Conservation (phyloP, 164 flowering plant species). For the Piper betle region DNA sequence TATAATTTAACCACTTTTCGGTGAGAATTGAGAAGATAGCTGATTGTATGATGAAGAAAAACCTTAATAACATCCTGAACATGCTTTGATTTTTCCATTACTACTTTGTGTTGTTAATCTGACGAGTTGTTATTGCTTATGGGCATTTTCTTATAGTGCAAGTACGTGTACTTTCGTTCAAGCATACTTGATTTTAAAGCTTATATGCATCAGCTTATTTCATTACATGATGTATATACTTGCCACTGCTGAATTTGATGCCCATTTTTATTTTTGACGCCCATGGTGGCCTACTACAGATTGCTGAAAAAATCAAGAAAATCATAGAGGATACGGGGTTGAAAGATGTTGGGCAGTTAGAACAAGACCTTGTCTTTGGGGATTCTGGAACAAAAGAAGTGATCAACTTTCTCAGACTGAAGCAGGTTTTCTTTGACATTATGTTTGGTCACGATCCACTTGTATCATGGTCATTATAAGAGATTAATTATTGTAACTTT, state of each 20-base stretch:
- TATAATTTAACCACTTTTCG: too few species aligned
- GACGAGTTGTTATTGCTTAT: too few species aligned
- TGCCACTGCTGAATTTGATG: neutral
- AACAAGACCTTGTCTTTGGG: slow-evolving; percentile 95
- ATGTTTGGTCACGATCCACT: neutral
- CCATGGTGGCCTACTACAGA: slow-evolving; percentile 27
- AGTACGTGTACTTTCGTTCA: too few species aligned
- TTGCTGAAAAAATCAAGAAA: slow-evolving; percentile 79
- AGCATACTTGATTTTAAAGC: too few species aligned
- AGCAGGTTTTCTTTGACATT: slow-evolving; percentile 34
- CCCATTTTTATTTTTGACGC: neutral
- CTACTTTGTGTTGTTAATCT: neutral
- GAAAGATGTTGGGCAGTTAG: slow-evolving; percentile 85
- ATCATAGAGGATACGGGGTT: slow-evolving; percentile 63
- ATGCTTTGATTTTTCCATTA: too few species aligned
- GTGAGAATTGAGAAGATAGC: too few species aligned
- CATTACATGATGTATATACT: neutral
- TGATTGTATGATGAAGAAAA: neutral
- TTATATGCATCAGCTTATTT: neutral
- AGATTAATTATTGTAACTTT: slow-evolving; percentile 1
- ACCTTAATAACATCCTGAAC: neutral
- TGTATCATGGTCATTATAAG: neutral
- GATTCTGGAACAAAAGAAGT: slow-evolving; percentile 94
- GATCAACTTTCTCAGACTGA: slow-evolving; percentile 56
- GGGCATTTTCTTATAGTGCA: too few species aligned